Evolutionary conservation across 2,329 filamentous ascomycete species (phyloP).

Genomic region (Incumbomyces lentus): DNA sequence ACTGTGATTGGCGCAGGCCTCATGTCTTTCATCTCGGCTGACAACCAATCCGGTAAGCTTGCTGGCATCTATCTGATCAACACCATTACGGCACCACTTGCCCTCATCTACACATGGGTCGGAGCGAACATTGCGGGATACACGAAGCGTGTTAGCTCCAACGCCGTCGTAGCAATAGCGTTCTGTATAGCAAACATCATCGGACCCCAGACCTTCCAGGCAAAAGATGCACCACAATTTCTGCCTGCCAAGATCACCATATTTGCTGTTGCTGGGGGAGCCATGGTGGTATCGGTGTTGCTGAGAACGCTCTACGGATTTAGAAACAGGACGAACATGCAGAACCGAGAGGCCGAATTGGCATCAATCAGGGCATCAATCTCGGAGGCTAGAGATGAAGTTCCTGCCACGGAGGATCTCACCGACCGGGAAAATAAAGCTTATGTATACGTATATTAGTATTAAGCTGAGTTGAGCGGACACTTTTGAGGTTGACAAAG

Average conservation of each 20-base stretch:
- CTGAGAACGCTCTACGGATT: neutral
- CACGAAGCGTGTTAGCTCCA: constrained; percentile 41
- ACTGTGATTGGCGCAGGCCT: constrained; percentile 36
- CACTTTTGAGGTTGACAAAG: too few species aligned
- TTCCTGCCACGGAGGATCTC: too few species aligned
- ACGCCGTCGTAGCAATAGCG: constrained; percentile 35
- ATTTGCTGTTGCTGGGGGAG: neutral
- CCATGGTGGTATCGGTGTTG: neutral
- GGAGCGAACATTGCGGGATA: constrained; percentile 39
- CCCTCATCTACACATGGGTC: constrained; percentile 38
- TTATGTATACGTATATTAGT: too few species aligned
- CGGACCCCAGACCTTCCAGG: constrained; percentile 36
- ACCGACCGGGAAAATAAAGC: too few species aligned
- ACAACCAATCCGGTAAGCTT: constrained; percentile 32
- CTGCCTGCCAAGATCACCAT: constrained; percentile 32
- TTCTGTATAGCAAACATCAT: constrained; percentile 36
- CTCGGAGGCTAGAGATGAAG: too few species aligned
- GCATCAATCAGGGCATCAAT: neutral
- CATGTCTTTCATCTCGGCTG: constrained; percentile 27
- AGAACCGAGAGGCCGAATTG: neutral
- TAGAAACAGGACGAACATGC: neutral
- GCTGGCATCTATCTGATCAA: constrained; percentile 37
- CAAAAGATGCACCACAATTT: constrained; percentile 32
- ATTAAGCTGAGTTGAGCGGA: too few species aligned
- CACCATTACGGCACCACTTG: constrained; percentile 33